Evolutionary conservation across 495 filamentous ascomycete species (phyloP).

Genomic region (Penicillium dipodomyicola): DNA sequence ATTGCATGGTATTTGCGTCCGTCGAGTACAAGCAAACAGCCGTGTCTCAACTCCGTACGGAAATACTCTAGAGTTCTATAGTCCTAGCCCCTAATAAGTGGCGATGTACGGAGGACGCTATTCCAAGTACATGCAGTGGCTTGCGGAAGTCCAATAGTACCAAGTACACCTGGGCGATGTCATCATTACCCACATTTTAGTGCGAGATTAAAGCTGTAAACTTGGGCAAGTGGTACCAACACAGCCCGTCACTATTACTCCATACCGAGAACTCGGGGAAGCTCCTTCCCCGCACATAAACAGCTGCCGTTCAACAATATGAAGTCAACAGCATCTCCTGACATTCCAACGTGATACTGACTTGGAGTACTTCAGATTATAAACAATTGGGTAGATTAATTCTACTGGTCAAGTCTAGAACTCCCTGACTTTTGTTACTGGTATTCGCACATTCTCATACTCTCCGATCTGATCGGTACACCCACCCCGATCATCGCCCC

Average conservation of each 20-base stretch:
- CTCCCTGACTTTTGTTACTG: slow-evolving; percentile 4
- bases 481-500: slow-evolving; percentile 14
- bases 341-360: no score
- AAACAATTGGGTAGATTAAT: slow-evolving; percentile 6
- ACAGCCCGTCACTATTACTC: slow-evolving; percentile 1
- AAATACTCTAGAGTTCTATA: no score
- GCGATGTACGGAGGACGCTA: not conserved
- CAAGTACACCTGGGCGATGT: slow-evolving; percentile 14
- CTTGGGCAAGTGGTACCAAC: not conserved
- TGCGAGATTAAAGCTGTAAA: not conserved
- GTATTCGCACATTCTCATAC: slow-evolving; percentile 3
- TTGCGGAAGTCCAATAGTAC: not conserved
- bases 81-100: not conserved
- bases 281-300: slow-evolving; percentile 14
- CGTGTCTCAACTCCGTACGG: not conserved
- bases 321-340: not conserved
- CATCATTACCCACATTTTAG: slow-evolving; percentile 18
- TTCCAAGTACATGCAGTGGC: not conserved
- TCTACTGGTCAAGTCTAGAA: not conserved
- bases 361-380: not conserved
- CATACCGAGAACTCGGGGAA: slow-evolving; percentile 8
- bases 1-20: not conserved
- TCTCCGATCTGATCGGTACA: slow-evolving; percentile 6
- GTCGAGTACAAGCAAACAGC: not conserved
- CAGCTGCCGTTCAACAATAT: not conserved